phyloP scores from a whole-genome alignment of 768 basidiomycete genomes.

The Rhodotorula toruloides region DNA sequence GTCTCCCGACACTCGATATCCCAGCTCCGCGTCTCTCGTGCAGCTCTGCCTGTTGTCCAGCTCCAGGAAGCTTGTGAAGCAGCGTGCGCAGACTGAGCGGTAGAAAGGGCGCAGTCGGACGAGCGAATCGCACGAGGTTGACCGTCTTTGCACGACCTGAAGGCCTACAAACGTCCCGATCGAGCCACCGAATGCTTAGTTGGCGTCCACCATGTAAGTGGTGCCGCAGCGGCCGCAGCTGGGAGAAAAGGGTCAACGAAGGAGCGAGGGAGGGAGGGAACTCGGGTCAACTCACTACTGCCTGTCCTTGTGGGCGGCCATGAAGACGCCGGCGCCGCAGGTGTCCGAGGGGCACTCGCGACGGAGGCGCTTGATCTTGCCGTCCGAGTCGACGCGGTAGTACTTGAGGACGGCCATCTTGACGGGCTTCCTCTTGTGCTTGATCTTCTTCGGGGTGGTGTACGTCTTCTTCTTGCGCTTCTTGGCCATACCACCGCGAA shows the following conservation, averaged over 20 bases:
- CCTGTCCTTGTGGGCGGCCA: conserved; percentile 50
- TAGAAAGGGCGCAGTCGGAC: too few species aligned
- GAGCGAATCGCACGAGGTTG: too few species aligned
- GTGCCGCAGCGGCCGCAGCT: conserved; percentile 28
- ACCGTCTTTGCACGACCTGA: too few species aligned
- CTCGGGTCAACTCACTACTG: conserved; percentile 13
- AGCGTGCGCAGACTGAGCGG: too few species aligned
- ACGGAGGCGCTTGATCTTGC: conserved; percentile 78
- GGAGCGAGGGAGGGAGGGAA: not conserved
- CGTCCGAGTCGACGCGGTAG: conserved; percentile 90
- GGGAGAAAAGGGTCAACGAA: not conserved
- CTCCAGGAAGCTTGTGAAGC: too few species aligned
- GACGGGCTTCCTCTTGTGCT: conserved; percentile 84
- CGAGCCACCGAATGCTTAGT: too few species aligned
- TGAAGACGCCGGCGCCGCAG: conserved; percentile 57
- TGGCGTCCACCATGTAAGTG: too few species aligned
- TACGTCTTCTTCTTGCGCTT: conserved; percentile 80
- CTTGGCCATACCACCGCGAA: conserved; percentile 99
- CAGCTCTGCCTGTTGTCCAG: too few species aligned
- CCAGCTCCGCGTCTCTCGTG: too few species aligned
- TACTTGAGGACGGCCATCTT: conserved; percentile 99
- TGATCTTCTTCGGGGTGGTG: conserved; percentile 64
- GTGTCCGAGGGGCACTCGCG: conserved; percentile 75
- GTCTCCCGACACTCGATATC: too few species aligned
- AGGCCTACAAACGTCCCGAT: too few species aligned